Base-by-base conservation (phyloP, 2,329 filamentous ascomycete genomes). In the Ophiognomonia clavigignenti-juglandacearum region DNA sequence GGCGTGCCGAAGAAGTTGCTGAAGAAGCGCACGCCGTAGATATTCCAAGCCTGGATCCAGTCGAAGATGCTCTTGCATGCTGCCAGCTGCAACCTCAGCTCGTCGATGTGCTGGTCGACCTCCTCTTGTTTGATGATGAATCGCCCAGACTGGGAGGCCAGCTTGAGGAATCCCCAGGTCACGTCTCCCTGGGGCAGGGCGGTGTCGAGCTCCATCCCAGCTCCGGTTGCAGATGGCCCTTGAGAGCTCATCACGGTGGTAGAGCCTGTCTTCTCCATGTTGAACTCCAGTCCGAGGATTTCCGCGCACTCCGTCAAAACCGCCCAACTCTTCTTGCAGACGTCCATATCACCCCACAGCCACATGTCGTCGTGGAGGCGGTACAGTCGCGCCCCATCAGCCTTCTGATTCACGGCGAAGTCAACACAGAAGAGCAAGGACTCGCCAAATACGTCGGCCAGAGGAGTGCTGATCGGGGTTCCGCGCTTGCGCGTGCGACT, bases 331-430 rank as follows among this genome's bases (percentile, higher is more conserved):
- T 67, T 64, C 22, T 67, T 63, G 43, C 74, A 77, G 13, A 64
- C 69, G 6, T 64, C 51, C 26, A 75, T 68, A 10, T 71, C 63
- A 6, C 77, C 75, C 77, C 78, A 83, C 51, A 83, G 75, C 79
- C 80, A 84, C 51, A 83, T 73, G 57, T 84, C 80, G 56, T 85
- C 81, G 52, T 83, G 77, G 34, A 83, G 65, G 7, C 80, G 74
- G 53, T 80, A 80, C 27, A 84, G 64, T 20, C 72, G 68, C 1
- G 66, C 64, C 0, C 78, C 78, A 13, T 68, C 54, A 1, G 78
- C 75, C 11, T 64, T 62, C 51, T 74, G 71, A 50, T 83, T 83
- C 48, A 84, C 73, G 0, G 78, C 71, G 54, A 77, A 82, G 55
- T 84, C 81, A 57, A 84, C 70, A 53, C 74, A 78, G 58, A 83